Percentiles rank a stretch among this genome's conserved stretches.
phyloP scores from a whole-genome alignment of 768 basidiomycete genomes.

The Suillus discolor region DNA sequence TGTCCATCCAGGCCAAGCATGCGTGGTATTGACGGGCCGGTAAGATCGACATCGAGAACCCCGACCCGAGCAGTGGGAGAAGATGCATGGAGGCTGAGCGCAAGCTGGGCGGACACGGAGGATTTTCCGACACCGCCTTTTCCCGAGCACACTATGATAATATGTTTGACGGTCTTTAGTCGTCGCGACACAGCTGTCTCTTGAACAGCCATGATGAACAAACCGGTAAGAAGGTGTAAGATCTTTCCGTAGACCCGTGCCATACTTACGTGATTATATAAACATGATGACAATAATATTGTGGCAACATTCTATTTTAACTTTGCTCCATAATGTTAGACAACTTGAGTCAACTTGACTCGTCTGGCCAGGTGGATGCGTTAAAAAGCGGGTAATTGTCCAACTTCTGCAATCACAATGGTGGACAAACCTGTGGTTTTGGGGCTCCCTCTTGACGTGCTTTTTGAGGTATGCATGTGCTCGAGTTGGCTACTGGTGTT shows the following conservation, averaged over 20 bases:
- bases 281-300: neutral
- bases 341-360: neutral
- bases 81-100: slow-evolving; percentile 78
- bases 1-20: slow-evolving; percentile 92
- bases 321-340: neutral
- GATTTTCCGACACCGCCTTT: slow-evolving; percentile 99
- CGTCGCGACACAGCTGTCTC: slow-evolving; percentile 71
- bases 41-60: slow-evolving; percentile 93
- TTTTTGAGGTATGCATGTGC: neutral
- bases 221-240: neutral
- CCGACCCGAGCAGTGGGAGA: slow-evolving; percentile 73
- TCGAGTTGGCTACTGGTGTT: neutral
- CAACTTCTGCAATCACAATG: neutral
- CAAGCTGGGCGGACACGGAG: slow-evolving; percentile 91
- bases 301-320: neutral
- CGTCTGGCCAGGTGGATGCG: neutral
- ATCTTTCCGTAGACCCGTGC: too few relatives aligned
- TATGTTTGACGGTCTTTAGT: slow-evolving; percentile 72
- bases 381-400: too few relatives aligned
- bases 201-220: slow-evolving; percentile 27
- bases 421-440: neutral
- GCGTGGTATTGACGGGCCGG: slow-evolving; percentile 92
- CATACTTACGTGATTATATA: slow-evolving; percentile 7
- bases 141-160: slow-evolving; percentile 92
- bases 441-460: neutral